phyloP scores from a whole-genome alignment of 2,329 filamentous ascomycete species.

The Calonectria leucothoes region DNA sequence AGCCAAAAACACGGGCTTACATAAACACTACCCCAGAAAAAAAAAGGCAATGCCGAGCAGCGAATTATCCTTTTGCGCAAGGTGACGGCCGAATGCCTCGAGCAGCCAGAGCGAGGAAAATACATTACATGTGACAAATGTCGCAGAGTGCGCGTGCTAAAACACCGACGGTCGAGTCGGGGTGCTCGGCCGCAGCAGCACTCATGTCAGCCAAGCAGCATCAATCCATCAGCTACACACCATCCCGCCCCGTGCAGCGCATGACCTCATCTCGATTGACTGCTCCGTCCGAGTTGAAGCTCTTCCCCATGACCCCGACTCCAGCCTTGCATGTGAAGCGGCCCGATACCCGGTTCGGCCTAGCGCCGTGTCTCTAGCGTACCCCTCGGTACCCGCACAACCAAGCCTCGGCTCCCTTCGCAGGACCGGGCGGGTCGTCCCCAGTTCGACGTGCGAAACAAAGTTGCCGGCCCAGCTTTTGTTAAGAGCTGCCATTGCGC shows the following conservation, averaged over 20 bases:
- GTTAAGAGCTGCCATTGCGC: slow-evolving; percentile 41
- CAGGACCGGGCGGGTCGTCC: slow-evolving; percentile 27
- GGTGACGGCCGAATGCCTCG: background rate
- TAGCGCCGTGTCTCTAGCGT: slow-evolving; percentile 41
- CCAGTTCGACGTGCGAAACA: slow-evolving; percentile 21
- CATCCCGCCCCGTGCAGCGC: slow-evolving; percentile 38
- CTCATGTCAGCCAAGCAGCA: slow-evolving; percentile 3
- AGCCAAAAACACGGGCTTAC: background rate
- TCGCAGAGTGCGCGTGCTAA: background rate
- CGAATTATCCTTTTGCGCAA: background rate
- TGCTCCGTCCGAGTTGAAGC: background rate
- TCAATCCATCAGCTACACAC: background rate
- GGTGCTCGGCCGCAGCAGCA: background rate
- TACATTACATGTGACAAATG: slow-evolving; percentile 19
- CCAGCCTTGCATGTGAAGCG: slow-evolving; percentile 45
- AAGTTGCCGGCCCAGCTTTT: slow-evolving; percentile 37
- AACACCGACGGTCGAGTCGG: background rate
- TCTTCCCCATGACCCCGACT: slow-evolving; percentile 17
- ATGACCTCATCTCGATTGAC: slow-evolving; percentile 41
- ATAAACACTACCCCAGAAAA: slow-evolving; percentile 11
- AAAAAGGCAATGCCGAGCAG: background rate
- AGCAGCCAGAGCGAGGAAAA: background rate
- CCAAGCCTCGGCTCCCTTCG: slow-evolving; percentile 45
- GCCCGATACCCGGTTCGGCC: slow-evolving; percentile 30
- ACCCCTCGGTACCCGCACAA: slow-evolving; percentile 44